Evolutionary conservation across 2,329 filamentous ascomycete genomes (phyloP).

Genomic region (Zalaria sp.): DNA sequence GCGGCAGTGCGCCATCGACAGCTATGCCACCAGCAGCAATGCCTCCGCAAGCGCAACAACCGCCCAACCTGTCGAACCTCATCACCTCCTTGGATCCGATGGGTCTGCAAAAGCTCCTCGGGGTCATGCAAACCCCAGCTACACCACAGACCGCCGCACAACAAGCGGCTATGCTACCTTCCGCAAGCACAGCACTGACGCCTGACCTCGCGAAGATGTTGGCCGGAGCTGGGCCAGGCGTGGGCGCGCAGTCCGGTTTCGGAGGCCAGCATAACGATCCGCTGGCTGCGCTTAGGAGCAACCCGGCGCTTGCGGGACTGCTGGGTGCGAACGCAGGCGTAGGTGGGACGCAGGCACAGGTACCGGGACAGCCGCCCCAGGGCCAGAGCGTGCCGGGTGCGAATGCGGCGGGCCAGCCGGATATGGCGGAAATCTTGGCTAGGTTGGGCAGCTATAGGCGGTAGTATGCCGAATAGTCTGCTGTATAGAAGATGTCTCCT

Average conservation of each 20-base stretch:
- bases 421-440: constrained; percentile 62
- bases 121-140: constrained; percentile 36
- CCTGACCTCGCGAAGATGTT: constrained; percentile 25
- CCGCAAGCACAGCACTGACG: constrained; percentile 11
- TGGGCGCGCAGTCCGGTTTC: constrained; percentile 13
- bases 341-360: constrained; percentile 1
- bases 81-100: constrained; percentile 55
- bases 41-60: constrained; percentile 12
- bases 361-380: constrained; percentile 12
- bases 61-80: constrained; percentile 44
- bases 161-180: constrained; percentile 17
- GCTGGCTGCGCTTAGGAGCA: constrained; percentile 14
- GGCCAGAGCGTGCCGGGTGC: constrained; percentile 12
- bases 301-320: constrained; percentile 14
- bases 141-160: constrained; percentile 11
- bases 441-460: constrained; percentile 53
- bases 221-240: not conserved
- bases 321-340: constrained; percentile 6
- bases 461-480: constrained; percentile 12
- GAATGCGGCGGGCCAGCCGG: constrained; percentile 20
- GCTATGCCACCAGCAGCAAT: constrained; percentile 11
- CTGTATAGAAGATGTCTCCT: no score
- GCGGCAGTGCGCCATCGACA: not conserved
- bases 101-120: constrained; percentile 56
- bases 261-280: constrained; percentile 16